A percentile compares a stretch with the other conserved stretches of the same genome.
These are phyloP conservation scores for Cladophialophora yegresii DNA, from an alignment of 2,329 filamentous ascomycete species.

Conservation along the genomic window DNA sequence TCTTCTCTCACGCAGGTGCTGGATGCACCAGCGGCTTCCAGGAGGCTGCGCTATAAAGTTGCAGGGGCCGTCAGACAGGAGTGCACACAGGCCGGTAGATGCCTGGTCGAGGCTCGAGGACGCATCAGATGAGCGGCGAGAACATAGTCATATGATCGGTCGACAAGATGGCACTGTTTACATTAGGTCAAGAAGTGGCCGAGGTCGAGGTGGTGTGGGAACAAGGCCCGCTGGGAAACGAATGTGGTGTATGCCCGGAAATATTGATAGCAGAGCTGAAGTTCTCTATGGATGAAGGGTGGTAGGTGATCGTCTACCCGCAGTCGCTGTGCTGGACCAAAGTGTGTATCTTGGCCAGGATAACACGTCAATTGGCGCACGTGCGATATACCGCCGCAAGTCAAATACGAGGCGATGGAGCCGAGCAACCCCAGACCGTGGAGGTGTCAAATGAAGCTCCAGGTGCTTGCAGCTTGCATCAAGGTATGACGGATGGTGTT, in stretches of 20 bases:
- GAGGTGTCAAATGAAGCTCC: conserved; percentile 4
- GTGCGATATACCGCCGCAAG: conserved; percentile 16
- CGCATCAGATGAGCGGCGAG: conserved; percentile 21
- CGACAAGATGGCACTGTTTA: conserved; percentile 1
- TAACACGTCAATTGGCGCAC: conserved; percentile 27
- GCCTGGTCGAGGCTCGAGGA: conserved; percentile 16
- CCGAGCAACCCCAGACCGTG: conserved; percentile 5
- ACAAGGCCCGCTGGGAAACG: neutral
- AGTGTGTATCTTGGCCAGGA: conserved; percentile 9
- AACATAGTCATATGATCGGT: conserved; percentile 24
- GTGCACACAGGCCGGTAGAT: conserved; percentile 8
- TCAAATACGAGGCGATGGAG: conserved; percentile 5
- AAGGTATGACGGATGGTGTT: neutral
- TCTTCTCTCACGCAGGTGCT: neutral
- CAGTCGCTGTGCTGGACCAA: conserved; percentile 5
- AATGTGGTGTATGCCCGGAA: neutral
- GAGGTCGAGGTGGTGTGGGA: neutral
- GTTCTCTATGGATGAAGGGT: conserved; percentile 1
- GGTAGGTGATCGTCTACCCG: conserved; percentile 2
- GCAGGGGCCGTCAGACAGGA: neutral
- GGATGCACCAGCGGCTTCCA: neutral
- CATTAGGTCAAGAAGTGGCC: conserved; percentile 6
- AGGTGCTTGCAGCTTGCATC: conserved; percentile 1
- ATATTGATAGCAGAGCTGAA: conserved; percentile 13
- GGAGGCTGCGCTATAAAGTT: neutral